Base-by-base conservation (phyloP, 192 early-diverging fungal species). In the Chytriomyces sp. region DNA sequence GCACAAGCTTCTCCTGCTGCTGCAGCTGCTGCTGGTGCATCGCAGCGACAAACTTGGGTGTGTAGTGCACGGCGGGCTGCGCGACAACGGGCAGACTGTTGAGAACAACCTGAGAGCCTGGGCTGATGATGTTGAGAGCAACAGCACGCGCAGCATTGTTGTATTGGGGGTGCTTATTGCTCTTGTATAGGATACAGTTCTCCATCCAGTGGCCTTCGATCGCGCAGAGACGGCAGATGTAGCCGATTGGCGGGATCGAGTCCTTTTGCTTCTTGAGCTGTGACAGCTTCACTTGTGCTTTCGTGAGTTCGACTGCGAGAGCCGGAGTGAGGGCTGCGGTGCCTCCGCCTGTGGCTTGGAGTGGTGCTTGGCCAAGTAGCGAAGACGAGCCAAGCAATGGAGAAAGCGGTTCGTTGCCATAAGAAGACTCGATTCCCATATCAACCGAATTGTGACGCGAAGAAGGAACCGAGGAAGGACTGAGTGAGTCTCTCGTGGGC, bases 141-240 rank as follows among this genome's bases (percentile, higher is more conserved):
- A 70, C 57, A 40, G 68, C 68, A 4, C 68, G 7, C 6, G 68
- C 68, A 19, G 57, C 54, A 40, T 70, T 70, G 26, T 59, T 59
- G 56, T 70, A 70, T 57, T 70, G 68, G 12, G 68, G 68, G 25
- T 70, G 56, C 39, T 59, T 70, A 39, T 70, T 57, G 19, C 56
- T 59, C 36, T 44, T 70, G 39, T 70, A 70, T 4, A 70, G 57
- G 40, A 70, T 70, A 59, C 68, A 70, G 39, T 70, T 70, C 30
- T 70, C 56, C 68, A 70, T 70, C 68, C 68, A 70, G 56, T 70
- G 68, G 8, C 68, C 68, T 40, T 70, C 68, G 37, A 70, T 70
- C 19, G 68, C 31, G 36, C 68, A 70, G 30, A 70, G 68, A 26
- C 68, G 68, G 36, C 68, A 70, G 31, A n/a, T 26, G 57, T 70